Percentiles rank a stretch among this genome's conserved stretches.
phyloP scores from a whole-genome alignment of 208 protist species.

The Trichomonas tenax region DNA sequence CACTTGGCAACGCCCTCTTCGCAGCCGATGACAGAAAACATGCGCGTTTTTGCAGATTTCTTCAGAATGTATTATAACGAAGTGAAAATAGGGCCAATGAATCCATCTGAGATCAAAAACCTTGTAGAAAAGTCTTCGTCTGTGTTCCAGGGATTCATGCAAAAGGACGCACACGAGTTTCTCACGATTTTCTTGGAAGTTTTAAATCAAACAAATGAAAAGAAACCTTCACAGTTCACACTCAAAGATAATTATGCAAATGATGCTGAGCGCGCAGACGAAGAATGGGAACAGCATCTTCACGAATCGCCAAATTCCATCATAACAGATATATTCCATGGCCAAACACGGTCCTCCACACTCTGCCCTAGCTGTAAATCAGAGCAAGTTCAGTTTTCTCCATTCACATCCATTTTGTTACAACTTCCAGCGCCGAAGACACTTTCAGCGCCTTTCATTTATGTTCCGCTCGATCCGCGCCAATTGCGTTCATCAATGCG shows the following conservation, averaged over 20 bases:
- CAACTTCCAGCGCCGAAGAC: neutral
- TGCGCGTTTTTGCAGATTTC: neutral
- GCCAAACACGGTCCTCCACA: slow-evolving; percentile 38
- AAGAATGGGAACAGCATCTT: slow-evolving; percentile 34
- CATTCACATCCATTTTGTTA: slow-evolving; percentile 25
- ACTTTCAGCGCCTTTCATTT: neutral
- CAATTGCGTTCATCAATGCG: neutral
- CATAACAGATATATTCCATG: slow-evolving; percentile 43
- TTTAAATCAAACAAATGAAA: neutral
- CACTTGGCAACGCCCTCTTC: neutral
- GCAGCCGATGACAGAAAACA: neutral
- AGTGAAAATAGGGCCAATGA: neutral
- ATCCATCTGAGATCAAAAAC: neutral
- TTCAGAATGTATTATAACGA: neutral
- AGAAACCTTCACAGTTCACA: slow-evolving; percentile 36
- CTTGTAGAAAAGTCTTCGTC: neutral
- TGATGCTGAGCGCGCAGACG: slow-evolving; percentile 29
- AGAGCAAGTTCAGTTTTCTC: slow-evolving; percentile 42
- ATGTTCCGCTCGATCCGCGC: neutral
- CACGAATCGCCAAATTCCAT: slow-evolving; percentile 33
- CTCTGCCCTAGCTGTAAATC: slow-evolving; percentile 36
- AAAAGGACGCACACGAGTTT: slow-evolving; percentile 43
- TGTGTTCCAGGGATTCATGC: neutral
- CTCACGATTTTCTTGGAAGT: slow-evolving; percentile 55
- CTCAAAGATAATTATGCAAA: neutral